These are phyloP conservation scores for Tetradesmus obliquus DNA, from an alignment of 139 green algal genomes.

Conservation along the genomic window DNA sequence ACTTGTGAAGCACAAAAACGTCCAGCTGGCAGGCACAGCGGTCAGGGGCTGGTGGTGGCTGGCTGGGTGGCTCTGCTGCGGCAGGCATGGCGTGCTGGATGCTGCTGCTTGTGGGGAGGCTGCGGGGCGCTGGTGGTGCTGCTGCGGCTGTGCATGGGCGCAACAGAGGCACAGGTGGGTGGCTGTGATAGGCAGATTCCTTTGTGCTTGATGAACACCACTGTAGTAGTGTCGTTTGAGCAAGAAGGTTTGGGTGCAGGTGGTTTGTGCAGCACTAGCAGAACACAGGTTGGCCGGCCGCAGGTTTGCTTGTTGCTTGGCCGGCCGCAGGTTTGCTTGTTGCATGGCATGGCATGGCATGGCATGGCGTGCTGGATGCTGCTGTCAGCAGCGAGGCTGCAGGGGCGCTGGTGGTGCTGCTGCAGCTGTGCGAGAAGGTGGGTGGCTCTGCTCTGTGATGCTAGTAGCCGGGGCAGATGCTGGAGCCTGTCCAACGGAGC, in stretches of 20 bases:
- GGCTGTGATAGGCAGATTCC: not conserved
- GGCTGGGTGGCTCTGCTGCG: conserved; percentile 17
- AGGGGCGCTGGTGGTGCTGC: not conserved
- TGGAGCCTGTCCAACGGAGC: too few relatives aligned
- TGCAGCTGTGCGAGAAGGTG: not conserved
- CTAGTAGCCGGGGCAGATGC: too few relatives aligned
- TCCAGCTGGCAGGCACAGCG: not conserved
- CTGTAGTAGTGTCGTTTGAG: too few relatives aligned
- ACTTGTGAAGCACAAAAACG: too few relatives aligned
- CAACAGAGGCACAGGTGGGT: conserved; percentile 4
- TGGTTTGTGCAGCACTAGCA: not conserved
- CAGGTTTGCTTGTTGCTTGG: not conserved
- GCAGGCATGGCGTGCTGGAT: conserved; percentile 6
- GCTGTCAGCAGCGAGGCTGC: not conserved
- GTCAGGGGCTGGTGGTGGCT: not conserved
- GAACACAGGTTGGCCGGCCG: too few relatives aligned
- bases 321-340: not conserved
- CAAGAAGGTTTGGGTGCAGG: not conserved
- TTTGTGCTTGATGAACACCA: not conserved
- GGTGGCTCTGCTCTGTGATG: too few relatives aligned
- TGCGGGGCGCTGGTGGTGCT: not conserved
- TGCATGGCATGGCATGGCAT: not conserved
- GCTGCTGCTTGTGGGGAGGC: not conserved
- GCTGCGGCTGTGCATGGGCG: conserved; percentile 5
- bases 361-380: conserved; percentile 18